These are phyloP conservation scores for Kingdonia uniflora DNA, from an alignment of 164 flowering plant species.

Conservation along the genomic window DNA sequence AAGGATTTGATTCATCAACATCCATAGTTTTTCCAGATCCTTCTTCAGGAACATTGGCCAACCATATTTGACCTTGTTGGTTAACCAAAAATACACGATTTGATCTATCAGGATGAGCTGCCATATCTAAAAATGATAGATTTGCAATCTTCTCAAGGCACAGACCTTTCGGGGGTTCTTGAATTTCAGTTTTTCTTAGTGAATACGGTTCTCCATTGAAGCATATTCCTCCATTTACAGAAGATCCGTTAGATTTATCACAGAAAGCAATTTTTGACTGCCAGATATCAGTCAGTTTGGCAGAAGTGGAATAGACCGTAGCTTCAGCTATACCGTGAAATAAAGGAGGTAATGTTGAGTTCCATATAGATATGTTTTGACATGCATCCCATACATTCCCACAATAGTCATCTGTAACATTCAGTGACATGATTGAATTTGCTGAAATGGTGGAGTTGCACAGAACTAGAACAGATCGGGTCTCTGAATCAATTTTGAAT, in stretches of 20 bases:
- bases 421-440: constrained; percentile 34
- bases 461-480: constrained; percentile 51
- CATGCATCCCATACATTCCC: constrained; percentile 72
- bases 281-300: constrained; percentile 55
- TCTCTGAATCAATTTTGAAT: constrained; percentile 27
- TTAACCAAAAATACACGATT: constrained; percentile 61
- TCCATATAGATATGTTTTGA: constrained; percentile 46
- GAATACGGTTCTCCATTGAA: constrained; percentile 52
- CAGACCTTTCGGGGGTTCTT: constrained; percentile 40
- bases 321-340: constrained; percentile 40
- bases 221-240: constrained; percentile 43
- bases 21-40: constrained; percentile 52
- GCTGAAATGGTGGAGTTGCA: constrained; percentile 61
- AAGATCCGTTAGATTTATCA: constrained; percentile 52
- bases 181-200: constrained; percentile 24
- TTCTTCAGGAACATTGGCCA: constrained; percentile 56
- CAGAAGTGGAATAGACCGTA: constrained; percentile 29
- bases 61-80: constrained; percentile 69
- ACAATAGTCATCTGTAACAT: constrained; percentile 44
- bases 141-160: constrained; percentile 82
- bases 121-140: constrained; percentile 74
- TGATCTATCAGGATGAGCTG: constrained; percentile 81
- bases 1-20: constrained; percentile 54
- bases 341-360: constrained; percentile 65
- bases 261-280: constrained; percentile 61